Evolutionary conservation across 225 moss, liverwort and hornwort genomes (phyloP), one percentile per base, ranked within the genome.

Genomic region (Marchantia polymorpha): DNA sequence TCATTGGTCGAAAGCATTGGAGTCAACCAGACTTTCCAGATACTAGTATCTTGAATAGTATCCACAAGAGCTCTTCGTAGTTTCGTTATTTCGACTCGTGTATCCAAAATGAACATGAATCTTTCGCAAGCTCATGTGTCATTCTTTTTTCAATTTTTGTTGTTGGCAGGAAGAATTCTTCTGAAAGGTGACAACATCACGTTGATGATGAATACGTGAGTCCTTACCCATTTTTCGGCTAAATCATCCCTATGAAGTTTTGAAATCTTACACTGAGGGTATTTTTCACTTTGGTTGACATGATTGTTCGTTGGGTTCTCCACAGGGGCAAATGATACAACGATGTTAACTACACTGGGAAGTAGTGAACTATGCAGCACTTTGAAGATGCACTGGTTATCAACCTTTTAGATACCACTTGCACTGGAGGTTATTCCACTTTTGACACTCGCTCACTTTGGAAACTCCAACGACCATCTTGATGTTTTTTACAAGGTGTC

Each of bases 191-290:
- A 89, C 54, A 89, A 89, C 78, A 89, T 89, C 58, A 89, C 89
- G 5, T 72, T 89, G 50, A 89, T 89, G 89, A 89, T 89, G 89
- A 89, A 89, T 58, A 86, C 89, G 89, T 89, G 82, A 86, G 84
- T 70, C 49, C 51, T 7, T 17, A 47, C 29, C 12, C 60, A n/a
- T 11, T 17, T 17, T 63, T 8, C 6, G 27, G 47, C 46, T 59
- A 30, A 10, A 13, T 22, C 46, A 20, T 11, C 26, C 19, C 19
- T 1, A 56, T 13, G 56, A 19, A n/a, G 1, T 1, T 64, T 23
- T 64, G 31, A 20, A 16, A 51, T 71, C 20, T 12, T 75, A 0
- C 0, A 72, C 23, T n/a, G n/a, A n/a, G n/a, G n/a, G n/a, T n/a
- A n/a, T n/a, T n/a, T n/a, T n/a, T n/a, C n/a, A n/a, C n/a, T n/a